These are phyloP conservation scores for Penicillium subrubescens DNA, from an alignment of 495 filamentous ascomycete species.

Conservation along the genomic window DNA sequence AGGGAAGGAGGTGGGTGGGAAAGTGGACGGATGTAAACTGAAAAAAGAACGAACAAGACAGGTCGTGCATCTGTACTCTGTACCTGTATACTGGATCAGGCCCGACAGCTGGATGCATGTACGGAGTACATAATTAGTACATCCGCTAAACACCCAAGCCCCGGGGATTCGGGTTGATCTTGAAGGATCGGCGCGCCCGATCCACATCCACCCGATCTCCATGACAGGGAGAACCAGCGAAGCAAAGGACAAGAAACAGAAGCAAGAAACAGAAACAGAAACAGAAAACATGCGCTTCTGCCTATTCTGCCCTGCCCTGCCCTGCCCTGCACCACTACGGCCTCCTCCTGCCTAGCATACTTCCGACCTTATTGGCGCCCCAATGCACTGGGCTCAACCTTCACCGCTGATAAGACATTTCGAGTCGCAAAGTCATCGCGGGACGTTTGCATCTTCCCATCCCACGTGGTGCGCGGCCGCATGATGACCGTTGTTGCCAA, in stretches of 20 bases:
- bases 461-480: constrained; percentile 18
- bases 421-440: not conserved
- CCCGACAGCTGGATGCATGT: not conserved
- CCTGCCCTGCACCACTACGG: not conserved
- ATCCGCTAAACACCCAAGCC: not conserved
- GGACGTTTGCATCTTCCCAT: constrained; percentile 17
- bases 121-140: not conserved
- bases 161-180: constrained; percentile 17
- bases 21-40: not conserved
- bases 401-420: constrained; percentile 15
- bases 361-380: not conserved
- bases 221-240: not conserved
- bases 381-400: not conserved
- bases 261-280: not conserved
- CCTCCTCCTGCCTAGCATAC: not conserved
- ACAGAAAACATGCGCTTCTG: not conserved
- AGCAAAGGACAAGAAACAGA: not conserved
- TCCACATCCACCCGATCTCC: constrained; percentile 19
- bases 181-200: constrained; percentile 17
- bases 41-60: not conserved
- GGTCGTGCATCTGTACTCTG: not conserved
- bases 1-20: no score
- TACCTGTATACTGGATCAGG: not conserved
- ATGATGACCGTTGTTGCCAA: constrained; percentile 12
- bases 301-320: not conserved